Base-by-base conservation (phyloP, 2,329 filamentous ascomycete genomes). In the Alternaria infectoria region DNA sequence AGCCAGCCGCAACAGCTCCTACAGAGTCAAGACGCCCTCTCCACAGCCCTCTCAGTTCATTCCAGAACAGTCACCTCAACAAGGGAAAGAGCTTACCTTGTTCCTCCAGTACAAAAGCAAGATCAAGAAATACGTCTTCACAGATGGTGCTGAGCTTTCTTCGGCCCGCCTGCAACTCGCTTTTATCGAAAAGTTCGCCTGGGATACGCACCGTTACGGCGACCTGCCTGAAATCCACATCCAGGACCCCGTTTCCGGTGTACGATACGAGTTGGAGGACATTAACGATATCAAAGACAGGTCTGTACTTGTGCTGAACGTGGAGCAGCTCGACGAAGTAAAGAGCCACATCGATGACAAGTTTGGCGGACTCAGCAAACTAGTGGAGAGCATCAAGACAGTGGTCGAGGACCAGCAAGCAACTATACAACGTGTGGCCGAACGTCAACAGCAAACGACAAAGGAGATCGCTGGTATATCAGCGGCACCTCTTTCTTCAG, bases 171-270 rank as follows among this genome's bases (percentile, higher is more conserved):
- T 99, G 61, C 95, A 99, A 79, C 86, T 99, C 26, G 95, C 96
- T 1, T 99, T 99, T 73, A 99, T 99, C 71, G 96, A 99, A 71
- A 99, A 97, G 78, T 99, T 99, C 77, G 96, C 95, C 0, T 99
- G 96, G 94, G 98, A 97, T 73, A 97, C 95, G 1, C 94, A 98
- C 72, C 91, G 93, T 64, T 96, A 97, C 73, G 96, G 96, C 8
- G 96, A 99, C 77, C 83, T 99, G 49, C 96, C 96, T 0, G 96
- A 99, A 73, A 98, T 99, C 15, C 97, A 99, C 78, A 96, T 99
- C 15, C 96, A 99, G 79, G 96, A 99, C 77, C 91, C 94, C 0
- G 87, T 97, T 3, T 98, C 96, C 9, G 96, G 96, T 1, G 92
- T 99, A n/a, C 91, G 96, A 15, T 95, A 99, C 78, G 96, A 99